Percentiles rank a stretch among this genome's conserved stretches.
phyloP scores from a whole-genome alignment of 345 rosid species.

The Tarenaya hassleriana region DNA sequence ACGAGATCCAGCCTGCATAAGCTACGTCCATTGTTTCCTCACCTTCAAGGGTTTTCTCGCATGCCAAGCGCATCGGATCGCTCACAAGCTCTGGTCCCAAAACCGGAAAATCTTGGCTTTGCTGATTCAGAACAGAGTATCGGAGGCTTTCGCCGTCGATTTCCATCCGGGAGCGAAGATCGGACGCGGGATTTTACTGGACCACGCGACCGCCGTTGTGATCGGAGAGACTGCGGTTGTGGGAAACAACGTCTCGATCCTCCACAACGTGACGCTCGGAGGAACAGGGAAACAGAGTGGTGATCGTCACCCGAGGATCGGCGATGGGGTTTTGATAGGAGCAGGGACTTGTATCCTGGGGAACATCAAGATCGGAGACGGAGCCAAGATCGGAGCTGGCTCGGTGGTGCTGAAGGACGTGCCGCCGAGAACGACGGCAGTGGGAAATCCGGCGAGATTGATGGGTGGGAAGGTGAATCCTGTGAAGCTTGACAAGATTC shows the following conservation, averaged over 20 bases:
- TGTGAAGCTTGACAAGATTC: conserved; percentile 52
- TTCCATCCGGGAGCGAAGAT: conserved; percentile 86
- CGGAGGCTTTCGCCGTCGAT: conserved; percentile 65
- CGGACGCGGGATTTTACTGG: conserved; percentile 83
- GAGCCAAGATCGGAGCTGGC: conserved; percentile 85
- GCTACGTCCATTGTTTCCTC: conserved; percentile 66
- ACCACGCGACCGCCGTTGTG: conserved; percentile 88
- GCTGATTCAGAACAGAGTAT: conserved; percentile 68
- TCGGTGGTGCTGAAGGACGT: conserved; percentile 77
- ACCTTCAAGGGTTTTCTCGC: conserved; percentile 77
- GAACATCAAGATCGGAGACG: conserved; percentile 70
- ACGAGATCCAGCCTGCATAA: conserved; percentile 80
- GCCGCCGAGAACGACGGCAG: conserved; percentile 58
- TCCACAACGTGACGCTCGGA: conserved; percentile 88
- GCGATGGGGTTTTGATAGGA: conserved; percentile 79
- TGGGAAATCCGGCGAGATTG: conserved; percentile 78
- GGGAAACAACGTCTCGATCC: conserved; percentile 68
- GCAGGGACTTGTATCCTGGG: conserved; percentile 79
- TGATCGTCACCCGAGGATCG: conserved; percentile 83
- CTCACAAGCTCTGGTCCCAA: conserved; percentile 66
- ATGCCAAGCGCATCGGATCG: conserved; percentile 66
- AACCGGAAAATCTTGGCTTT: conserved; percentile 53
- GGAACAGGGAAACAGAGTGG: conserved; percentile 81
- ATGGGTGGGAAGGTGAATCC: conserved; percentile 81
- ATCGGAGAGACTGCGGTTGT: conserved; percentile 87